These are phyloP conservation scores for Beta corolliflora DNA, from an alignment of 179 eudicot genomes.

Conservation along the genomic window DNA sequence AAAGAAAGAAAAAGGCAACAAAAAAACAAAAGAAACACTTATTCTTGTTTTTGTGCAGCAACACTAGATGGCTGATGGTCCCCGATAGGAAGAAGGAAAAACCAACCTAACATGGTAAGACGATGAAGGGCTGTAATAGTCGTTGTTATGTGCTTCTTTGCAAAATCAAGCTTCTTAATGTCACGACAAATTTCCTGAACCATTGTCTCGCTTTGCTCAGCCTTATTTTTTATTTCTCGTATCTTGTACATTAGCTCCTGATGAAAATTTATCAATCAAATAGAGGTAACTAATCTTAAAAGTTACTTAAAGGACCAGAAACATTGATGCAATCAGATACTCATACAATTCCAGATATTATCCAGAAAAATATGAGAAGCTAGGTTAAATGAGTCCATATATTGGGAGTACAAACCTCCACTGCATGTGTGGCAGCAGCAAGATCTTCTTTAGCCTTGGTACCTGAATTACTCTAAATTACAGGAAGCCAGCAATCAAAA, in stretches of 20 bases:
- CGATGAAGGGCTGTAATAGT: conserved; percentile 99
- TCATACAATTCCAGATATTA: not conserved
- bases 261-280: conserved; percentile 16
- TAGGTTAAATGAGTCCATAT: not conserved
- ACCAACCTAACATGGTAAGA: conserved; percentile 93
- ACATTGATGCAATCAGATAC: not conserved
- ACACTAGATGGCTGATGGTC: not conserved
- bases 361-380: not conserved
- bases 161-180: conserved; percentile 95
- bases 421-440: conserved; percentile 94
- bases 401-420: conserved; percentile 60
- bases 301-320: not conserved
- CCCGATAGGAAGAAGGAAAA: not conserved
- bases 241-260: conserved; percentile 97
- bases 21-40: not conserved
- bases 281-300: not conserved
- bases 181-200: conserved; percentile 99
- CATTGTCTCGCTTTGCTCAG: conserved; percentile 99
- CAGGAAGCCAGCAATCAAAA: conserved; percentile 36
- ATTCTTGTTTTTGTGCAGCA: not conserved
- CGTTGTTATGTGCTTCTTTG: conserved; percentile 95
- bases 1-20: not conserved
- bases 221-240: conserved; percentile 91
- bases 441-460: conserved; percentile 95
- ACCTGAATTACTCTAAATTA: conserved; percentile 91